These are phyloP conservation scores for Mitragyna speciosa DNA, from an alignment of 257 asterid species.

Conservation along the genomic window DNA sequence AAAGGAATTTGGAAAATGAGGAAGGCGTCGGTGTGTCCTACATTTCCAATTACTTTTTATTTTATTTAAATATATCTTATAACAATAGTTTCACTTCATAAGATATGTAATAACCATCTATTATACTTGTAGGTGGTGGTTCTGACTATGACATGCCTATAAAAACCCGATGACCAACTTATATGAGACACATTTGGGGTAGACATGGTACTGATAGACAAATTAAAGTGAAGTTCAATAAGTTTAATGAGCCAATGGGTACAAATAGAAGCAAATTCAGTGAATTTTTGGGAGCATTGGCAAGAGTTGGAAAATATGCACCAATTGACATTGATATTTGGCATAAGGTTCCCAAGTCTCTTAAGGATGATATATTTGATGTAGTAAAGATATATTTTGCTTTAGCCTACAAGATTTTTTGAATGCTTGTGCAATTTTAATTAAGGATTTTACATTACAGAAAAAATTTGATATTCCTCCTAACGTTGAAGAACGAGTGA, in stretches of 20 bases:
- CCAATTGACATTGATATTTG: not conserved
- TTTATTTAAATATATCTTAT: no score
- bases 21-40: not conserved
- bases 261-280: not conserved
- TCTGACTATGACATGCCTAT: not conserved
- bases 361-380: not conserved
- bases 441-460: not conserved
- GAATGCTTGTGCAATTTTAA: not conserved
- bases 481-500: not conserved
- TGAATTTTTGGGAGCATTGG: not conserved
- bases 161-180: not conserved
- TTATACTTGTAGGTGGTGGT: not conserved
- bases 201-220: not conserved
- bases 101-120: no score
- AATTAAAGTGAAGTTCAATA: not conserved
- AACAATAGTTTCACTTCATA: not conserved
- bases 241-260: not conserved
- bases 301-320: not conserved
- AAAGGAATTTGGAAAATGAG: not conserved
- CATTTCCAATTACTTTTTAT: no score
- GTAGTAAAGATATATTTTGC: not conserved
- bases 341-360: not conserved
- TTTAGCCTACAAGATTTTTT: not conserved
- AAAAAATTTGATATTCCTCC: not conserved
- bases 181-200: slow-evolving; percentile 1